Conservation (phyloP, 306 rosid genomes). For the Rosa chinensis region DNA sequence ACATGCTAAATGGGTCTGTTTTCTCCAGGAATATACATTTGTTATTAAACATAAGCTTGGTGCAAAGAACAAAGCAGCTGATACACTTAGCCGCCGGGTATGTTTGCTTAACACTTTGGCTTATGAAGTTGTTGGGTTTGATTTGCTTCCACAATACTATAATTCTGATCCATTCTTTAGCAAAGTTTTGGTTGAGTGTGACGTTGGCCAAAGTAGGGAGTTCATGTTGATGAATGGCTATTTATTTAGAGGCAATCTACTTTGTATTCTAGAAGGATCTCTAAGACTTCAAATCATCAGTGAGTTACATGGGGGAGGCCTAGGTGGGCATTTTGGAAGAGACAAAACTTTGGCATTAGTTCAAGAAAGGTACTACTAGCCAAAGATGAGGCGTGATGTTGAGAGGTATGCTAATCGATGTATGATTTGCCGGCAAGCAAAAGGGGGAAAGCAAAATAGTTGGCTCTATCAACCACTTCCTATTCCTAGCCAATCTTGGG, state of each 20-base stretch:
- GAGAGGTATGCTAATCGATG: not conserved
- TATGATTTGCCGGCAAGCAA: not conserved
- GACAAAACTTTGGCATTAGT: not conserved
- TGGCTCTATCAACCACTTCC: not conserved
- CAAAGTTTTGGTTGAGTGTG: not conserved
- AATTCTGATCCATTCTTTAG: not conserved
- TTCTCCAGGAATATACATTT: not conserved
- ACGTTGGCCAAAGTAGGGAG: not conserved
- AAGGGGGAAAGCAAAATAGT: not conserved
- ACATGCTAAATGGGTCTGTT: not conserved
- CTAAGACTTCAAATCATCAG: not conserved
- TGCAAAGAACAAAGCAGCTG: not conserved
- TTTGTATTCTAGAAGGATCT: not conserved
- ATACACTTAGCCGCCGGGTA: not conserved
- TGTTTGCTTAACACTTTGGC: not conserved
- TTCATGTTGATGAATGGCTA: not conserved
- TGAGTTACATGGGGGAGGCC: not conserved
- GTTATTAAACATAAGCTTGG: not conserved
- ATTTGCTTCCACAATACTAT: not conserved
- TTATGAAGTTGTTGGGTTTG: not conserved
- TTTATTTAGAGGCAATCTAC: not conserved
- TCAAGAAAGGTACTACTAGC: not conserved
- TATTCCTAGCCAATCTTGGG: not conserved
- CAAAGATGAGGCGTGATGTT: not conserved
- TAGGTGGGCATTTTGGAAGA: not conserved